These are phyloP conservation scores for Climacium dendroides DNA, from an alignment of 225 moss, liverwort and hornwort species.

Conservation along the genomic window DNA sequence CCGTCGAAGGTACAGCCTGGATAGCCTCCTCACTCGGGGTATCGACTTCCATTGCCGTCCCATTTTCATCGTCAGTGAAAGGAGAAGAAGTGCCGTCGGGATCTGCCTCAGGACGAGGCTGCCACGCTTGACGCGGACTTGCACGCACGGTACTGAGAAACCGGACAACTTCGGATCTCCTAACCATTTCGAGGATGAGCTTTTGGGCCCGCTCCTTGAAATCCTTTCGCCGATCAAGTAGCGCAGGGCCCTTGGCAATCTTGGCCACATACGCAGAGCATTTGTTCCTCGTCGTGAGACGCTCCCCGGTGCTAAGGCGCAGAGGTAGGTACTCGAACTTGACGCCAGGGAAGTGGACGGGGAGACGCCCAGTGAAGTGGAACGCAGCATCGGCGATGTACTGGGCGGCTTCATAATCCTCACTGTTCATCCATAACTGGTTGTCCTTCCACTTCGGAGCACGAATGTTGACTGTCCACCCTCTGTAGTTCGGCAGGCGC, in stretches of 20 bases:
- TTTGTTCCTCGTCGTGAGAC: not conserved
- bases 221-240: not conserved
- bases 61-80: not conserved
- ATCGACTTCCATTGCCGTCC: not conserved
- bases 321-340: not conserved
- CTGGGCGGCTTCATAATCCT: not conserved
- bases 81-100: not conserved
- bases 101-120: not conserved
- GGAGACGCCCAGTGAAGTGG: not conserved
- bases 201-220: not conserved
- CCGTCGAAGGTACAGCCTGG: not conserved
- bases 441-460: not conserved
- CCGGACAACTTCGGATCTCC: not conserved
- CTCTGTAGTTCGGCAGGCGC: not conserved
- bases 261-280: not conserved
- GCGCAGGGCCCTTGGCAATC: not conserved
- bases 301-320: not conserved
- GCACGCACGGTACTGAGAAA: not conserved
- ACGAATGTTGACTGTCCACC: not conserved
- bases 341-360: not conserved
- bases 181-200: not conserved
- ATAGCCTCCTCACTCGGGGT: not conserved
- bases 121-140: not conserved
- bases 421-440: not conserved
- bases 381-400: not conserved